A percentile compares a stretch with the other conserved stretches of the same genome.
These are phyloP conservation scores for Herpetomonas muscarum DNA, from an alignment of 208 protist species.

Conservation along the genomic window DNA sequence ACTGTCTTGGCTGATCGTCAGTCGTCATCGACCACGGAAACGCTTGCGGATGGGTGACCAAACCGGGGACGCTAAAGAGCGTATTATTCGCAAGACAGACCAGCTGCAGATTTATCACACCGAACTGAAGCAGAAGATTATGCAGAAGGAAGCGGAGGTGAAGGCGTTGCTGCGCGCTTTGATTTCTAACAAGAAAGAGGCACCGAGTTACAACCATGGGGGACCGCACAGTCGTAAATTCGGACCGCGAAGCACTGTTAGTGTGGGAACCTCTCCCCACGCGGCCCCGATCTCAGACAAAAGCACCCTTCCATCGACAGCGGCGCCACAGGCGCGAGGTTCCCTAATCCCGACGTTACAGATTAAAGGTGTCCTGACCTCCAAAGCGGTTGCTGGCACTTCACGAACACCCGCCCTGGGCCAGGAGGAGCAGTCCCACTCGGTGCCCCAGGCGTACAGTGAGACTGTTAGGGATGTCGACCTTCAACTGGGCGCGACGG, in stretches of 20 bases:
- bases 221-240: too few species aligned
- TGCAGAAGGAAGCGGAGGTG: conserved; percentile 5
- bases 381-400: background rate
- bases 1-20: background rate
- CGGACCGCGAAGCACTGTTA: too few species aligned
- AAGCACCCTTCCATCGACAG: background rate
- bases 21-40: background rate
- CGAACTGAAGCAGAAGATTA: conserved; percentile 9
- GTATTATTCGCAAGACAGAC: background rate
- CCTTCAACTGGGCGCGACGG: background rate
- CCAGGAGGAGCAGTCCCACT: too few species aligned
- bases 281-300: background rate
- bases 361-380: background rate
- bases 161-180: background rate
- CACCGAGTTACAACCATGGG: too few species aligned
- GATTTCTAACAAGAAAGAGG: background rate
- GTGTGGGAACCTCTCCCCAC: background rate
- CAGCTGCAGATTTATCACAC: conserved; percentile 12
- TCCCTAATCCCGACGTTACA: background rate
- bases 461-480: too few species aligned
- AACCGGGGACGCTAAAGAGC: background rate
- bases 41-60: background rate
- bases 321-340: background rate
- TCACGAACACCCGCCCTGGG: background rate
- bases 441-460: too few species aligned